These are phyloP conservation scores for Apiospora rasikravindrae DNA, from an alignment of 2,329 filamentous ascomycete species.

Conservation along the genomic window DNA sequence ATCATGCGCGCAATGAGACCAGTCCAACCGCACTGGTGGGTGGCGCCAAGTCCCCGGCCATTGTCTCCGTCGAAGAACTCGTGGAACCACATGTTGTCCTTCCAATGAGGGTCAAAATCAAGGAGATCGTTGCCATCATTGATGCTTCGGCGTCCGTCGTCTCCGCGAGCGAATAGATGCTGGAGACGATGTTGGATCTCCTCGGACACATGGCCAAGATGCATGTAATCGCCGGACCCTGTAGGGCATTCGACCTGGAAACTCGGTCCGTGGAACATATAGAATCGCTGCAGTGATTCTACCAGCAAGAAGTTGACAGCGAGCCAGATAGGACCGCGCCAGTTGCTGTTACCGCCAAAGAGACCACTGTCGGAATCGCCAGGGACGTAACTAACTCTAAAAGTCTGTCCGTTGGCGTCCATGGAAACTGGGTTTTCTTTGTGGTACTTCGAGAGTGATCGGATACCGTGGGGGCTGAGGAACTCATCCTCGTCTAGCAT, in stretches of 20 bases:
- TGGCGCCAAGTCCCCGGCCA: conserved; percentile 87
- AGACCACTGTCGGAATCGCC: conserved; percentile 96
- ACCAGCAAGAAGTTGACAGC: conserved; percentile 95
- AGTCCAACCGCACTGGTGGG: conserved; percentile 96
- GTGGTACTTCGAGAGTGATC: conserved; percentile 90
- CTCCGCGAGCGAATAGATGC: conserved; percentile 84
- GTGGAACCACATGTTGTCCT: conserved; percentile 92
- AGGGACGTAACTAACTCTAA: conserved; percentile 86
- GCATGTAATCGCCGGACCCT: conserved; percentile 93
- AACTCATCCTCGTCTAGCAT: conserved; percentile 97
- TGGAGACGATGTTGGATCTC: conserved; percentile 94
- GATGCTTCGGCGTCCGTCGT: conserved; percentile 86
- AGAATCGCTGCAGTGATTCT: conserved; percentile 93
- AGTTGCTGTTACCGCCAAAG: conserved; percentile 97
- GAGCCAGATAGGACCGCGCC: conserved; percentile 94
- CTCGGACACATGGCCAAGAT: conserved; percentile 91
- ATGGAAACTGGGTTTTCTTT: conserved; percentile 90
- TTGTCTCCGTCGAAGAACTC: conserved; percentile 96
- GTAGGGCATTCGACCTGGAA: conserved; percentile 93
- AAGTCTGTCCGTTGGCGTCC: conserved; percentile 91
- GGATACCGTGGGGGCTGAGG: conserved; percentile 85
- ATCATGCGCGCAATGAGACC: conserved; percentile 96
- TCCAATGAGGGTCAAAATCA: conserved; percentile 93
- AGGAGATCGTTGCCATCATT: conserved; percentile 84
- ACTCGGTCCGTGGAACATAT: conserved; percentile 90